phyloP scores from a whole-genome alignment of 2,329 filamentous ascomycete genomes.

The Xylaria sp. region DNA sequence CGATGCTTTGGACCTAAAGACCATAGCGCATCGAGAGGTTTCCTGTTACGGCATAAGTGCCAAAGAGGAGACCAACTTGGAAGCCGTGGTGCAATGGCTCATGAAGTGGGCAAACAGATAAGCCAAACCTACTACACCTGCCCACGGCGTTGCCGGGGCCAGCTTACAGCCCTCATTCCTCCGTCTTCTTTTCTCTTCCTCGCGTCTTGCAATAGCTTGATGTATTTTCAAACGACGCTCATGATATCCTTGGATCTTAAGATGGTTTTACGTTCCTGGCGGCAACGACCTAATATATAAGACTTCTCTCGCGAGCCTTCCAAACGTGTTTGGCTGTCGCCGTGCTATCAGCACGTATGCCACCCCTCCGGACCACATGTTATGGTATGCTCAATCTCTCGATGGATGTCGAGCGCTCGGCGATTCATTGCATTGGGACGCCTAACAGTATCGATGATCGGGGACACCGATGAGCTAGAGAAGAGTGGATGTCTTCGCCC shows the following conservation, averaged over 20 bases:
- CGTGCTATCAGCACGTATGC: constrained; percentile 30
- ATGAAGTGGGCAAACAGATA: constrained; percentile 85
- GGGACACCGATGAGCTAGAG: constrained; percentile 32
- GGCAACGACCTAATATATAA: constrained; percentile 45
- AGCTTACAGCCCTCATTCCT: not conserved
- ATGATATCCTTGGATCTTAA: constrained; percentile 42
- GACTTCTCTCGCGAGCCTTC: constrained; percentile 42
- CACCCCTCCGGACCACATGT: constrained; percentile 30
- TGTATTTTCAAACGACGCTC: constrained; percentile 40
- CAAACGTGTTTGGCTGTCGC: constrained; percentile 28
- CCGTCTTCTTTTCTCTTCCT: constrained; percentile 13
- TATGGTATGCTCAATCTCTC: constrained; percentile 31
- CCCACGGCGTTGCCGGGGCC: constrained; percentile 1
- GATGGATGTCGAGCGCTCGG: constrained; percentile 33
- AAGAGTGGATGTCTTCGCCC: constrained; percentile 30
- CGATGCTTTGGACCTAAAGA: constrained; percentile 87
- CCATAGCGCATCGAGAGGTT: constrained; percentile 89
- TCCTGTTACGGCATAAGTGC: constrained; percentile 99
- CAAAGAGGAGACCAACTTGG: constrained; percentile 98
- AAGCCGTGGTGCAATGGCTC: constrained; percentile 95
- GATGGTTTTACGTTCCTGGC: constrained; percentile 37
- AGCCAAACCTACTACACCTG: constrained; percentile 35
- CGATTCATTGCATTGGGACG: constrained; percentile 34
- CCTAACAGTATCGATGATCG: constrained; percentile 35
- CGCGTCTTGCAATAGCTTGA: constrained; percentile 34